Base-by-base conservation (phyloP, 305 asterid genomes). In the Plantago lanceolata region DNA sequence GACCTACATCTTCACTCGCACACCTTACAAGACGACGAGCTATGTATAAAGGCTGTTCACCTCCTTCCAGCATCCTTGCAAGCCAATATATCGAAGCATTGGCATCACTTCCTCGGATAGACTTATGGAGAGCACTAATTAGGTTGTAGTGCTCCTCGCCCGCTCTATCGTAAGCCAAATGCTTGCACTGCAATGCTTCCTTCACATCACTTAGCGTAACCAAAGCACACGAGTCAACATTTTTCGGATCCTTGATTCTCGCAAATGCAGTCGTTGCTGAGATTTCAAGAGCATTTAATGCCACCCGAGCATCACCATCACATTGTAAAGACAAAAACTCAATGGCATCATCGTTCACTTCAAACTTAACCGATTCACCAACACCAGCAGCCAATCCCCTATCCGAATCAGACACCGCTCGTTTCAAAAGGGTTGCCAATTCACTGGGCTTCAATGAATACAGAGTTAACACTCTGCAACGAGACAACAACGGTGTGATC, bases 291-390 rank as follows among this genome's bases (percentile, higher is more conserved):
- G 84, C 92, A 28, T 89, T 91, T 47, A 89, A 65, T 0, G 95
- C 93, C 6, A 85, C 96, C 19, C 96, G 82, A 0, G 93, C 96
- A 53, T 91, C 98, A 8, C 97, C 98, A 18, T 91, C 96, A 61
- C 89, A 85, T 1, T 89, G 82, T 8, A 56, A 55, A 0, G 96
- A 78, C 35, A 91, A 63, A 49, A 85, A 91, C 12, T 83, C 78
- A 6, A 71, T 59, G 21, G 88, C 85, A 2, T 81, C 87, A 3
- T 74, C 77, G n/a, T 67, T 54, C 1, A 78, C 73, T 54, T 77
- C 68, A 19, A 82, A 49, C 14, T n/a, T 73, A 57, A 57, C 19
- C 7, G 14, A 6, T 3, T 26, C 21, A 2, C 54, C 53, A 4
- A 57, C 50, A 59, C 63, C 48, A 4, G 76, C 50, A 6, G 75